Conservation (phyloP, 2,329 filamentous ascomycete genomes). For the Penicillium sp. region DNA sequence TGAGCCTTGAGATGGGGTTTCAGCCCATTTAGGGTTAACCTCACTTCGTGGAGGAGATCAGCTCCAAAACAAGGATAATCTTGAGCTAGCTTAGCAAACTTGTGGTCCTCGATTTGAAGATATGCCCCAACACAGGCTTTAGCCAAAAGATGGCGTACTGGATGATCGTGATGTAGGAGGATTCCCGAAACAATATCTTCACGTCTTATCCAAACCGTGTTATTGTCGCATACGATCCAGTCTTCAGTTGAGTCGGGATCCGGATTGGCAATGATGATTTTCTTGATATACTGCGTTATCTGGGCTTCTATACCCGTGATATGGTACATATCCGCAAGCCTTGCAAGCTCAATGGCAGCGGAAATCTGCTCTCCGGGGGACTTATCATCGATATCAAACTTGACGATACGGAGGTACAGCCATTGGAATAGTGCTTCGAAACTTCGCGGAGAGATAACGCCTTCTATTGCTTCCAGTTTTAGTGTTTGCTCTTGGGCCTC, state of each 20-base stretch:
- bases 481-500: conserved; percentile 8
- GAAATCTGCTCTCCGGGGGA: conserved; percentile 5
- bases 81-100: neutral
- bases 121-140: conserved; percentile 2
- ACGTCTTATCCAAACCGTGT: conserved; percentile 1
- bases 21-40: neutral
- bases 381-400: conserved; percentile 1
- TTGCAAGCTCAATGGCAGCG: conserved; percentile 12
- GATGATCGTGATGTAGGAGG: neutral
- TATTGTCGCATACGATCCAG: neutral
- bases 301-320: neutral
- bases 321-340: conserved; percentile 14
- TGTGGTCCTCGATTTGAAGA: neutral
- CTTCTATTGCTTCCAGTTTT: conserved; percentile 11
- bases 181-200: conserved; percentile 7
- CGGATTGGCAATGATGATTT: conserved; percentile 1
- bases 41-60: conserved; percentile 8
- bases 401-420: conserved; percentile 10
- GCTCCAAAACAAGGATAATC: conserved; percentile 4
- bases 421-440: conserved; percentile 18
- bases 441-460: conserved; percentile 6
- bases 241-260: neutral
- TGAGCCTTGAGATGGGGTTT: neutral
- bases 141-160: conserved; percentile 6
- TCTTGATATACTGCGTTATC: conserved; percentile 8